phyloP scores from a whole-genome alignment of 768 basidiomycete species.

The Kwoniella dendrophila region DNA sequence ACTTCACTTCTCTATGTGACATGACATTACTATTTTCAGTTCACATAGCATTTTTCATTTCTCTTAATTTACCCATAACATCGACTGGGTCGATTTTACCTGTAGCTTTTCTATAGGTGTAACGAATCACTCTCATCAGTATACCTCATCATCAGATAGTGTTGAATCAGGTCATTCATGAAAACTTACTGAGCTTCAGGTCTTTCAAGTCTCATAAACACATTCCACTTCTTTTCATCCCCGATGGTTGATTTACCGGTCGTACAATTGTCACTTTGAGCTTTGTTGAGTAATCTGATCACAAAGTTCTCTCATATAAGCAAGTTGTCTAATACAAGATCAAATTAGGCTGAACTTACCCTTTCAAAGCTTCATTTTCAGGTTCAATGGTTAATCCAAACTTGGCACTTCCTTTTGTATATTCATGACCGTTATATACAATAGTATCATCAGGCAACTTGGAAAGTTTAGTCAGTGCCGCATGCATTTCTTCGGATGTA shows the following conservation, averaged over 20 bases:
- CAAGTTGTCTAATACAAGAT: neutral
- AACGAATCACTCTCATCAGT: neutral
- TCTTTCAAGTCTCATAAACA: constrained; percentile 80
- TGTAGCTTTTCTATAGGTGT: constrained; percentile 61
- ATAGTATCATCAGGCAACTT: constrained; percentile 76
- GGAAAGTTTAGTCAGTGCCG: constrained; percentile 70
- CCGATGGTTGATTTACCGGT: constrained; percentile 84
- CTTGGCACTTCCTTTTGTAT: constrained; percentile 72
- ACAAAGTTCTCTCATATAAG: neutral
- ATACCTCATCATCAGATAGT: neutral
- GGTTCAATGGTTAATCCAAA: constrained; percentile 63
- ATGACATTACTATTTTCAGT: neutral
- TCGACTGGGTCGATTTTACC: constrained; percentile 61
- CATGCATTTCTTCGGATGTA: constrained; percentile 66
- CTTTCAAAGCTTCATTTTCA: constrained; percentile 64
- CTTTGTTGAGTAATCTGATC: constrained; percentile 62
- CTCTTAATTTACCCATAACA: constrained; percentile 74
- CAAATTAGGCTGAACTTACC: constrained; percentile 43
- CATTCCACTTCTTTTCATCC: constrained; percentile 93
- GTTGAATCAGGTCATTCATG: neutral
- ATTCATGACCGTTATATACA: constrained; percentile 90
- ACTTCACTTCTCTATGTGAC: neutral
- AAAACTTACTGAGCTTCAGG: constrained; percentile 66
- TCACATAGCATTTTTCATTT: constrained; percentile 70
- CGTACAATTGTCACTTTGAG: constrained; percentile 65